Evolutionary conservation across 2,329 filamentous ascomycete species (phyloP).

Genomic region (Apiospora phragmitis): DNA sequence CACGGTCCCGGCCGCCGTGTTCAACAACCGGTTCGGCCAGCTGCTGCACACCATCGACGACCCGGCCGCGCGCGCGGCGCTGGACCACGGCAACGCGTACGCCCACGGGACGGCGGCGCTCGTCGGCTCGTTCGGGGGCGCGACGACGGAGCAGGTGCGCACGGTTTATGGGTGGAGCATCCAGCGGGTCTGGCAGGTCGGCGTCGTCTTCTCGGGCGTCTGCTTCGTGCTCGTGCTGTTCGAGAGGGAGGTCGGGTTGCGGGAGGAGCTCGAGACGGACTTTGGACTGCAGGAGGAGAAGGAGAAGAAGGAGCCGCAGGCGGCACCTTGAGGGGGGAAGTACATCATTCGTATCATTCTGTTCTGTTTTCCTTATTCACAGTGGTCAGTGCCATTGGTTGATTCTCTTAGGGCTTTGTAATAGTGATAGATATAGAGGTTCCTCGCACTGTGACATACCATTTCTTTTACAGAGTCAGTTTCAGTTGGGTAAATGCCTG

Average conservation of each 20-base stretch:
- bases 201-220: slow-evolving; percentile 31
- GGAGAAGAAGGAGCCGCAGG: slow-evolving; percentile 14
- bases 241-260: slow-evolving; percentile 37
- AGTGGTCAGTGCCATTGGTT: not conserved
- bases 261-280: slow-evolving; percentile 39
- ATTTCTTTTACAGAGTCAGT: too few relatives aligned
- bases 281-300: slow-evolving; percentile 37
- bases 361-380: not conserved
- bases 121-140: slow-evolving; percentile 18
- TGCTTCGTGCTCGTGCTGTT: slow-evolving; percentile 35
- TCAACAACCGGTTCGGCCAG: slow-evolving; percentile 25
- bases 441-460: not conserved
- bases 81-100: slow-evolving; percentile 22
- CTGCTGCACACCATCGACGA: slow-evolving; percentile 3
- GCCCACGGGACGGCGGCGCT: slow-evolving; percentile 21
- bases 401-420: not conserved
- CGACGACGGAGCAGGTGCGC: slow-evolving; percentile 28
- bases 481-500: too few relatives aligned
- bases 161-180: slow-evolving; percentile 35
- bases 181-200: slow-evolving; percentile 38
- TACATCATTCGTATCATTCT: not conserved
- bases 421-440: not conserved
- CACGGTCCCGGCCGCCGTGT: slow-evolving; percentile 38
- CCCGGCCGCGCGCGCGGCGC: slow-evolving; percentile 11
- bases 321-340: not conserved